Evolutionary conservation across 257 asterid species (phyloP).

Genomic region (Fraxinus quadrangulata): DNA sequence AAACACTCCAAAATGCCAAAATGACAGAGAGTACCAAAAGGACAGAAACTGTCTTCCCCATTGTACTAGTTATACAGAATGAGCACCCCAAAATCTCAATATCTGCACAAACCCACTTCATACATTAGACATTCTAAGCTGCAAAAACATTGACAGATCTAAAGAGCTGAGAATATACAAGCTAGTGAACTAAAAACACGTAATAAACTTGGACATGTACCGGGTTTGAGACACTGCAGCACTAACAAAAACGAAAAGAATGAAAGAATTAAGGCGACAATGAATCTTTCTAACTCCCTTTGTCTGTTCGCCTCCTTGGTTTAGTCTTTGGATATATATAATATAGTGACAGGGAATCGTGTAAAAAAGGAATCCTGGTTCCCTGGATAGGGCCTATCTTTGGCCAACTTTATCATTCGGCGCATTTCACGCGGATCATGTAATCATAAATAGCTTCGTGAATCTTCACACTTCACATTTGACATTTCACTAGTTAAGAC

Average conservation of each 20-base stretch:
- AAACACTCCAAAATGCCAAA: constrained; percentile 48
- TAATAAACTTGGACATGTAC: neutral
- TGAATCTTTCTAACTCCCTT: neutral
- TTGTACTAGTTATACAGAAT: constrained; percentile 28
- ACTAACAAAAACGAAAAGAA: neutral
- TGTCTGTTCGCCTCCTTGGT: neutral
- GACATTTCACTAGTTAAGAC: neutral
- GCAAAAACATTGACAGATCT: neutral
- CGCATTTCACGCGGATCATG: constrained; percentile 26
- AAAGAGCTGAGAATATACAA: neutral
- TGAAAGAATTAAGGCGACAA: neutral
- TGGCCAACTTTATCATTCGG: constrained; percentile 23
- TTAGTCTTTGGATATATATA: neutral
- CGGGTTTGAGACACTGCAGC: neutral
- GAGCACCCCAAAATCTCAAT: constrained; percentile 24
- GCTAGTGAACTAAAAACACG: neutral
- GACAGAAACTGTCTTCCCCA: constrained; percentile 46
- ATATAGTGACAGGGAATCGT: neutral
- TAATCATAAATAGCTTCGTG: constrained; percentile 4
- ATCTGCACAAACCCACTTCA: constrained; percentile 35
- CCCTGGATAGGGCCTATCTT: constrained; percentile 10
- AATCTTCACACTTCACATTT: neutral
- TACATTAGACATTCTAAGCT: neutral
- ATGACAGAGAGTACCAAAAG: constrained; percentile 35
- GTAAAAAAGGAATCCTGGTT: neutral